Base-by-base conservation (phyloP, 2,329 filamentous ascomycete genomes). In the Cordyceps fumosorosea region DNA sequence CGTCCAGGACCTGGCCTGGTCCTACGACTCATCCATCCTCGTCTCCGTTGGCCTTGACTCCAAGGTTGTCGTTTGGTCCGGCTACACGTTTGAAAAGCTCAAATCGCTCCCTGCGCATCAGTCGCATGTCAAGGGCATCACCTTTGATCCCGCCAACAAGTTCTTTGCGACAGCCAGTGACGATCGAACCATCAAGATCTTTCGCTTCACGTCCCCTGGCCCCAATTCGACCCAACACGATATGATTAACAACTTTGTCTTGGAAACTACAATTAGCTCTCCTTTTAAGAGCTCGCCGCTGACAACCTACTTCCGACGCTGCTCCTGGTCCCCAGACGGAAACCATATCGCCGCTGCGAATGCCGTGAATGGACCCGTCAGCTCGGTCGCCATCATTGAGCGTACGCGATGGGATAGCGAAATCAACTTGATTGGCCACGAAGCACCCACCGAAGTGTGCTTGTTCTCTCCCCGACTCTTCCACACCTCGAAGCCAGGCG, bases 131-230 rank as follows among this genome's bases (percentile, higher is more conserved):
- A 99, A 99, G 75, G 95, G 96, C 65, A 96, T 99, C 69, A 96
- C 93, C 0, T 99, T 99, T 72, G 95, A 99, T 72, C 95, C 95
- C 0, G 95, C 95, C 48, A 98, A 98, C 79, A 99, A 98, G 73
- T 99, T 96, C 80, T 99, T 99, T 75, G 95, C 96, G 18, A 99
- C 96, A 0, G 93, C 96, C 2, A 96, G 92, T 76, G 95, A 99
- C 74, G 95, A 99, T 75, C 87, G 95, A 64, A 93, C 92, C 2
- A 96, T 99, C 76, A 96, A 96, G 74, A 91, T 99, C 69, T 98
- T 96, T 76, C 87, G 93, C 63, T 99, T 97, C 74, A 96, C 90
- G 2, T 89, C 93, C 1, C 93, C 95, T 0, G 84, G 89, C 1
- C 90, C 95, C 11, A 97, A 96, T 73, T 91, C 95, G 42, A 96